A percentile compares a stretch with the other conserved stretches of the same genome.
These are phyloP conservation scores for Chaetoscypha palmicola DNA, from an alignment of 2,329 filamentous ascomycete genomes.

Conservation along the genomic window DNA sequence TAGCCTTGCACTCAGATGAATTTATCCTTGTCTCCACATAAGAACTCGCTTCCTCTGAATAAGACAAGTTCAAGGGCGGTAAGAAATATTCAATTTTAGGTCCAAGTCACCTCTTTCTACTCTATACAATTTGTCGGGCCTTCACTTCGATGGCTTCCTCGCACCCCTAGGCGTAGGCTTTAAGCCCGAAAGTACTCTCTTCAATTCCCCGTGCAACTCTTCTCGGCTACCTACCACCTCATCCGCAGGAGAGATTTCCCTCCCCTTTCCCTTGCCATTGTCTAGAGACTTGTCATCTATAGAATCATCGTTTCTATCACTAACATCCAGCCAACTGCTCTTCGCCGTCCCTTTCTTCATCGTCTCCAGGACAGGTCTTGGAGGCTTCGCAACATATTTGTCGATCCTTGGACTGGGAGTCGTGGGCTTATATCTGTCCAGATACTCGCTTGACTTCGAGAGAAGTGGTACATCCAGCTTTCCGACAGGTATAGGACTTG, in stretches of 20 bases:
- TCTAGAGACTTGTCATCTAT: background rate
- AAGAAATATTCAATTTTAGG: too few species aligned
- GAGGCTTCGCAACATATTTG: slow-evolving; percentile 16
- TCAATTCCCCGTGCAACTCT: slow-evolving; percentile 21
- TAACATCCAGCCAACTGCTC: too few species aligned
- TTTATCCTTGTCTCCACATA: too few species aligned
- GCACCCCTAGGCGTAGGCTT: too few species aligned
- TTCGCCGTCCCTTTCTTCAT: slow-evolving; percentile 7
- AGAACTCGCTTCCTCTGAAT: too few species aligned
- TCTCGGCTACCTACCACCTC: slow-evolving; percentile 12
- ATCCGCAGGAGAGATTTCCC: too few species aligned
- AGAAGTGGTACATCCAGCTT: background rate
- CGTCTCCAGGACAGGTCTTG: slow-evolving; percentile 20
- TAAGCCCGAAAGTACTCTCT: too few species aligned
- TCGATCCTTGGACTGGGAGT: background rate
- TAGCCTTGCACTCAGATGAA: too few species aligned
- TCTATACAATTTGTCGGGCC: too few species aligned
- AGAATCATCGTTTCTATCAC: background rate
- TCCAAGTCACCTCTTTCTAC: too few species aligned
- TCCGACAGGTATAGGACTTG: background rate
- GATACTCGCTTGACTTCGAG: slow-evolving; percentile 14
- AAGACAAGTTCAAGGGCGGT: too few species aligned
- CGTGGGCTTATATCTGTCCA: slow-evolving; percentile 16
- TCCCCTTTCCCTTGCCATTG: background rate
- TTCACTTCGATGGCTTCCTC: too few species aligned